Percentiles rank a stretch among this genome's conserved stretches.
These are phyloP conservation scores for Pseudonitzschia pungens DNA, from an alignment of 108 stramenopile species.

Conservation along the genomic window DNA sequence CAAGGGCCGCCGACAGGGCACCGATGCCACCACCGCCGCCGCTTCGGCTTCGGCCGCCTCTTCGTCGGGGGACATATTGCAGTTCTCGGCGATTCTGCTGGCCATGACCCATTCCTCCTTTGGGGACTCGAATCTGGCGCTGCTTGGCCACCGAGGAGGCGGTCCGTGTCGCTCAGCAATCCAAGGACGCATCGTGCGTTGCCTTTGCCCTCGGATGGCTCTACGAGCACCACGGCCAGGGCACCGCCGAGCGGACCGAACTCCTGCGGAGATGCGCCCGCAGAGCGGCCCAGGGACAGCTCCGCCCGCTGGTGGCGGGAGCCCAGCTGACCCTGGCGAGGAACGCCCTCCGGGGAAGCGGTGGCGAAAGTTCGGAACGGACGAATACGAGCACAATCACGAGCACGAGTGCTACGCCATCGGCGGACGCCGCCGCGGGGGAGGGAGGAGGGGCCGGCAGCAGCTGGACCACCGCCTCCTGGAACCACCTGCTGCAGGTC, in stretches of 20 bases:
- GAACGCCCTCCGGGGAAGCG: constrained; percentile 9
- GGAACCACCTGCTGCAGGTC: constrained; percentile 19
- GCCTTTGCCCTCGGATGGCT: constrained; percentile 80
- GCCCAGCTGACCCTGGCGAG: constrained; percentile 41
- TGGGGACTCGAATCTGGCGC: constrained; percentile 68
- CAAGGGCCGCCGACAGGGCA: constrained; percentile 14
- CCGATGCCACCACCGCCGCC: background rate
- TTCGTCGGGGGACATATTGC: constrained; percentile 52
- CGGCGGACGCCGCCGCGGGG: background rate
- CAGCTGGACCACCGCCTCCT: constrained; percentile 6
- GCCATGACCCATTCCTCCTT: constrained; percentile 72
- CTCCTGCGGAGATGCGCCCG: constrained; percentile 41
- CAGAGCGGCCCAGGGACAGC: constrained; percentile 34
- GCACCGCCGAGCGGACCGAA: constrained; percentile 19
- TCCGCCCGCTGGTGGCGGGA: constrained; percentile 41
- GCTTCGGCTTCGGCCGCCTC: background rate
- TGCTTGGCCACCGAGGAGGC: constrained; percentile 89
- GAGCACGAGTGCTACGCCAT: background rate
- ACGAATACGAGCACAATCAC: no score
- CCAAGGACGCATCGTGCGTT: constrained; percentile 80
- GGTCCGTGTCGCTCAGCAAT: constrained; percentile 91
- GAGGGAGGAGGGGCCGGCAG: no score
- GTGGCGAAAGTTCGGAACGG: background rate
- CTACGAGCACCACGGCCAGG: constrained; percentile 32
- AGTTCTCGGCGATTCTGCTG: constrained; percentile 82